Evolutionary conservation across 345 rosid species (phyloP).

Genomic region (Conringia planisiliqua): DNA sequence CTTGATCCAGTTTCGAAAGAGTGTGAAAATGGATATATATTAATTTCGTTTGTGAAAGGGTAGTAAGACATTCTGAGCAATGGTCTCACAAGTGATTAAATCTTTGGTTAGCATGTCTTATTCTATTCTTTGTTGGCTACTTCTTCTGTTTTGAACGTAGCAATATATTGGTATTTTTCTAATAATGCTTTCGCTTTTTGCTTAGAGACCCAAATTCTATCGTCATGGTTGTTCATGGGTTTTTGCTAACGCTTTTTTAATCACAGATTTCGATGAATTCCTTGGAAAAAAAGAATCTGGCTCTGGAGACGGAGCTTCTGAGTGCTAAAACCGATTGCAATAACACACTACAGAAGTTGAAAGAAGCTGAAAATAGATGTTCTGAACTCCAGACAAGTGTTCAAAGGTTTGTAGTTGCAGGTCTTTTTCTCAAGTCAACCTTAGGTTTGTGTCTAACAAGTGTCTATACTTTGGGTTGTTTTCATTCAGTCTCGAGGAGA

Average conservation of each 20-base stretch:
- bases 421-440: slow-evolving; percentile 4
- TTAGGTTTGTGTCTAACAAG: background rate
- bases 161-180: background rate
- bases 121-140: background rate
- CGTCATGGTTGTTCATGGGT: slow-evolving; percentile 20
- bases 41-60: background rate
- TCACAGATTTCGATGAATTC: slow-evolving; percentile 49
- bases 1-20: background rate
- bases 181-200: background rate
- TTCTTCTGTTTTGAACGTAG: background rate
- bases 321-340: slow-evolving; percentile 52
- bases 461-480: background rate
- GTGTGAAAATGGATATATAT: background rate
- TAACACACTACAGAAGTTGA: slow-evolving; percentile 54
- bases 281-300: slow-evolving; percentile 64
- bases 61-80: background rate
- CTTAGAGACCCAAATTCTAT: slow-evolving; percentile 11
- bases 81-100: background rate
- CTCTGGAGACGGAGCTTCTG: slow-evolving; percentile 65
- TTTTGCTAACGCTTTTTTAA: slow-evolving; percentile 2
- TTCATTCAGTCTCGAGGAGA: slow-evolving; percentile 61
- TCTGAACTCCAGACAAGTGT: slow-evolving; percentile 65
- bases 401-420: slow-evolving; percentile 49
- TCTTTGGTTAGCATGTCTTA: background rate
- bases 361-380: slow-evolving; percentile 64